Conservation (phyloP, 2,329 filamentous ascomycete genomes). For the Parastagonospora nodorum region DNA sequence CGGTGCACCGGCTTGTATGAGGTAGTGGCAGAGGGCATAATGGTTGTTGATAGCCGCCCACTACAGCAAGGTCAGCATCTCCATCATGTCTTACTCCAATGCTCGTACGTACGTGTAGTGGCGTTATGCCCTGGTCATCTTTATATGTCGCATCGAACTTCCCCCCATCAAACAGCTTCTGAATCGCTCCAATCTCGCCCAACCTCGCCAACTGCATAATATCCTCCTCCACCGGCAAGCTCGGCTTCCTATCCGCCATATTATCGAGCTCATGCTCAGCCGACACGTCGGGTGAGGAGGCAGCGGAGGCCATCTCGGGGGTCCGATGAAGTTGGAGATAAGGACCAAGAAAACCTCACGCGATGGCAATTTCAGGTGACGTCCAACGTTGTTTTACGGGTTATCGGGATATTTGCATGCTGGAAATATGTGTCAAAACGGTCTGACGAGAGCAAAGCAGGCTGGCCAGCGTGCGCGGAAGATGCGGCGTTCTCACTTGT, state of each 20-base stretch:
- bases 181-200: conserved; percentile 84
- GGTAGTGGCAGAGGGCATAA: conserved; percentile 94
- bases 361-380: neutral
- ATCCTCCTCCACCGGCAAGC: conserved; percentile 69
- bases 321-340: conserved; percentile 7
- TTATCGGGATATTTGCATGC: conserved; percentile 16
- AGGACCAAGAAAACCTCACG: neutral
- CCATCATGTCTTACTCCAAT: neutral
- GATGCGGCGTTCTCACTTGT: conserved; percentile 21
- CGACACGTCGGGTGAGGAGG: conserved; percentile 19
- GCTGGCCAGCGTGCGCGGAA: conserved; percentile 5
- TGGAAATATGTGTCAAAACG: neutral
- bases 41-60: conserved; percentile 99
- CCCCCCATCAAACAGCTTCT: conserved; percentile 84
- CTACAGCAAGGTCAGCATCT: conserved; percentile 53
- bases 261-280: conserved; percentile 45
- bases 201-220: conserved; percentile 94
- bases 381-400: neutral
- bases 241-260: conserved; percentile 41
- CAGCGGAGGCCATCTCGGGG: conserved; percentile 34
- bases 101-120: conserved; percentile 73
- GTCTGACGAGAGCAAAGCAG: neutral
- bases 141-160: conserved; percentile 81
- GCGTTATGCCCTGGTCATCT: conserved; percentile 93
- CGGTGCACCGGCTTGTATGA: conserved; percentile 83